Conservation (phyloP, 2,329 filamentous ascomycete genomes). For the Aspergillus amoenus region DNA sequence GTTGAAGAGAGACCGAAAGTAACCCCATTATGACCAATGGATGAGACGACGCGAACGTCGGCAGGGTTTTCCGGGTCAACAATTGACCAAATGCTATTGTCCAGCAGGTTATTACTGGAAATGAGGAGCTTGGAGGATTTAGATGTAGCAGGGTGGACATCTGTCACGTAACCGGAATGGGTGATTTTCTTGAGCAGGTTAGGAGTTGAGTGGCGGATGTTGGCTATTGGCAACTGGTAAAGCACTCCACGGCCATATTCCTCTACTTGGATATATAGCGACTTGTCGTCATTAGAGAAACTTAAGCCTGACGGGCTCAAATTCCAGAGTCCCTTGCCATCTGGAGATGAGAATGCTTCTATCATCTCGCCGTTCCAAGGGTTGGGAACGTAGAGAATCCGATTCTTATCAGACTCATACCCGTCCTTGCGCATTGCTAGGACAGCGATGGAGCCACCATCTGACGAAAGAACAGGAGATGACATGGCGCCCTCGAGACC, state of each 20-base stretch:
- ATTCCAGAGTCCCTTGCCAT: slow-evolving; percentile 43
- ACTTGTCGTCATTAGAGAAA: slow-evolving; percentile 44
- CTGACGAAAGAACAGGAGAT: slow-evolving; percentile 46
- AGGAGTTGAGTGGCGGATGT: slow-evolving; percentile 29
- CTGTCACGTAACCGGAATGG: slow-evolving; percentile 41
- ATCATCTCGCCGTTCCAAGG: slow-evolving; percentile 41
- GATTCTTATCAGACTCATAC: slow-evolving; percentile 49
- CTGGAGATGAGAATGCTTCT: slow-evolving; percentile 38
- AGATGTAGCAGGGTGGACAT: slow-evolving; percentile 35
- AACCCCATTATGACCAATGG: slow-evolving; percentile 35
- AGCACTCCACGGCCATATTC: slow-evolving; percentile 43
- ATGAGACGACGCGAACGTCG: slow-evolving; percentile 37
- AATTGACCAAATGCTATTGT: slow-evolving; percentile 46
- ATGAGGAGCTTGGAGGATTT: slow-evolving; percentile 41
- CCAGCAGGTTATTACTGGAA: slow-evolving; percentile 44
- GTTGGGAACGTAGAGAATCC: slow-evolving; percentile 44
- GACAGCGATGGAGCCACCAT: slow-evolving; percentile 44
- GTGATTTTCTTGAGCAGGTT: slow-evolving; percentile 39
- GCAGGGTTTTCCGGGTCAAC: slow-evolving; percentile 35
- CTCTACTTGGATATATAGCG: slow-evolving; percentile 42
- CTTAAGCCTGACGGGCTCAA: slow-evolving; percentile 42
- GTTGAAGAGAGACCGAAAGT: slow-evolving; percentile 42
- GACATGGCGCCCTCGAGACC: slow-evolving; percentile 45
- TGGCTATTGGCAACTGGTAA: slow-evolving; percentile 39
- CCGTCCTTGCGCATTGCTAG: slow-evolving; percentile 46